Conservation (phyloP, 768 basidiomycete genomes). For the Pleurotus salmoneostramineus region DNA sequence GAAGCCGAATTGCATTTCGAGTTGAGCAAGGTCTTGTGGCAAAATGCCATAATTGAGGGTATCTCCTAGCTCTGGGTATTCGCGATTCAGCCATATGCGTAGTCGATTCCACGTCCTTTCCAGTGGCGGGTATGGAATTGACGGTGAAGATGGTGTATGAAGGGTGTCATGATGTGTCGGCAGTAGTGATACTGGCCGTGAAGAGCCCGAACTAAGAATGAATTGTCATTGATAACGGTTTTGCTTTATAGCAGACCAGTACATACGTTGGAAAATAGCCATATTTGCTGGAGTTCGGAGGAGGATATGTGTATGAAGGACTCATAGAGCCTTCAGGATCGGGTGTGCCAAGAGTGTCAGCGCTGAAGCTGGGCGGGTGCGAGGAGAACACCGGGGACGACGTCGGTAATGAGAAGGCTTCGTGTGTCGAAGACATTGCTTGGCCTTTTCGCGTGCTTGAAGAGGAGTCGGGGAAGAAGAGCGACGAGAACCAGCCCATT, state of each 20-base stretch:
- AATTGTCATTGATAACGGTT: not conserved
- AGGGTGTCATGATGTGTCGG: slow-evolving; percentile 61
- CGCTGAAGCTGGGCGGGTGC: slow-evolving; percentile 58
- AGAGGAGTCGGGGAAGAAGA: slow-evolving; percentile 52
- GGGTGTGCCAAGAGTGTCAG: slow-evolving; percentile 47
- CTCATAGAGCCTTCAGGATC: slow-evolving; percentile 42
- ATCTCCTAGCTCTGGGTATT: slow-evolving; percentile 94
- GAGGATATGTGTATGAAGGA: slow-evolving; percentile 76
- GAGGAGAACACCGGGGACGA: slow-evolving; percentile 55
- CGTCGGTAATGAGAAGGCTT: slow-evolving; percentile 84
- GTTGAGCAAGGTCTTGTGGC: slow-evolving; percentile 71
- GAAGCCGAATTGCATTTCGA: slow-evolving; percentile 84
- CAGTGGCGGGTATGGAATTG: slow-evolving; percentile 69
- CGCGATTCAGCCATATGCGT: slow-evolving; percentile 72
- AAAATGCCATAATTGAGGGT: slow-evolving; percentile 92
- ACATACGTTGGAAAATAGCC: slow-evolving; percentile 60
- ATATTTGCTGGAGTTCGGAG: slow-evolving; percentile 53
- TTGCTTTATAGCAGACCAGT: not conserved
- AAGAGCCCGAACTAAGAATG: slow-evolving; percentile 31
- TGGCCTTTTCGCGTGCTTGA: slow-evolving; percentile 54
- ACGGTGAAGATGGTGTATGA: slow-evolving; percentile 39
- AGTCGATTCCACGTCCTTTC: slow-evolving; percentile 81
- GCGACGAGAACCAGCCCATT: slow-evolving; percentile 74
- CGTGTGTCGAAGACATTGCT: slow-evolving; percentile 75
- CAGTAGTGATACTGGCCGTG: slow-evolving; percentile 50